These are phyloP conservation scores for Cucurbita pepo DNA, from an alignment of 306 rosid species.

Conservation along the genomic window DNA sequence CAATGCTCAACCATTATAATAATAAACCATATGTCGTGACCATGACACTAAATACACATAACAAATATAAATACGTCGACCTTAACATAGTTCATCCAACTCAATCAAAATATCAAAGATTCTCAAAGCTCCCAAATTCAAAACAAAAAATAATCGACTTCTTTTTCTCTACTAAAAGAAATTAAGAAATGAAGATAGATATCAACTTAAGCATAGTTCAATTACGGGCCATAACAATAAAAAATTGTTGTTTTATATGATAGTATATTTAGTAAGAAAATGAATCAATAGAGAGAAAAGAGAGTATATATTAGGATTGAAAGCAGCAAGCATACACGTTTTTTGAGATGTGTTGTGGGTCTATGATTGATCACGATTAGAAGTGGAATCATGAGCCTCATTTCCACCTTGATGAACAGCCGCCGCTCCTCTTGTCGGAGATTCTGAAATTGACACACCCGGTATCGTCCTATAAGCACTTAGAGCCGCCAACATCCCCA, in stretches of 20 bases:
- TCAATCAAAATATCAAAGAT: too few relatives aligned
- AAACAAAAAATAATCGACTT: too few relatives aligned
- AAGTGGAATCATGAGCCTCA: neutral
- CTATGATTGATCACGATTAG: neutral
- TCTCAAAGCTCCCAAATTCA: too few relatives aligned
- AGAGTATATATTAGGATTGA: neutral
- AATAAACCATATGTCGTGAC: neutral
- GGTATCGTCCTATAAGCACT: slow-evolving; percentile 26
- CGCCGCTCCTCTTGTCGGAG: neutral
- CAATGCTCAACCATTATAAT: neutral
- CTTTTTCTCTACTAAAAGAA: too few relatives aligned
- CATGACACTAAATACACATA: neutral
- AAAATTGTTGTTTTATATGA: neutral
- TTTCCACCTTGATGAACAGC: neutral
- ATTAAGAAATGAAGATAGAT: too few relatives aligned
- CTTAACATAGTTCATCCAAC: too few relatives aligned
- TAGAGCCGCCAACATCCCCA: slow-evolving; percentile 56
- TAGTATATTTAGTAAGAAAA: neutral
- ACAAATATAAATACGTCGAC: neutral
- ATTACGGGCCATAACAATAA: too few relatives aligned
- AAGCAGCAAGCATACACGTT: neutral
- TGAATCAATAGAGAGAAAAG: neutral
- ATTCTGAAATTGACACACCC: slow-evolving; percentile 1
- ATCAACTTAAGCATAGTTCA: too few relatives aligned
- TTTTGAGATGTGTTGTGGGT: neutral